These are phyloP conservation scores for Cardiospermum halicacabum DNA, from an alignment of 345 rosid species.

Conservation along the genomic window DNA sequence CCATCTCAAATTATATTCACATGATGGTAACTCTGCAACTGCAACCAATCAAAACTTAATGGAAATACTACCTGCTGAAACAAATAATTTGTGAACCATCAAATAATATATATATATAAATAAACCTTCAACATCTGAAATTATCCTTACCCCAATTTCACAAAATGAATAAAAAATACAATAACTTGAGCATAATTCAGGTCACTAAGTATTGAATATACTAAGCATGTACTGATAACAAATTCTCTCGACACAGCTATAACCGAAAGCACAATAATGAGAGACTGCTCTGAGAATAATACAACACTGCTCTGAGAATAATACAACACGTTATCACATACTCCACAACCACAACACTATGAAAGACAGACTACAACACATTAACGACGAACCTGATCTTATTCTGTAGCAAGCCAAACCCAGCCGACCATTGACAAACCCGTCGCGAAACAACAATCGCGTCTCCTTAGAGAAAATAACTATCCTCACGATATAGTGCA, in stretches of 20 bases:
- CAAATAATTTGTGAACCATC: too few species aligned
- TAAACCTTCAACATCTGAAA: too few species aligned
- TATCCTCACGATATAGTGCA: background rate
- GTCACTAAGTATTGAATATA: background rate
- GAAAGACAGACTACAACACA: background rate
- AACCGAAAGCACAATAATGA: background rate
- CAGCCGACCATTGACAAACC: background rate
- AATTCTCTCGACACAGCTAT: background rate
- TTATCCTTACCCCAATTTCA: background rate
- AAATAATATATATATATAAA: too few species aligned
- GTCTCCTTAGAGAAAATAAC: conserved; percentile 3
- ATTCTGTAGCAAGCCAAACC: conserved; percentile 9
- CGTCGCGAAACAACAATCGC: background rate
- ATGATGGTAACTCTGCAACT: too few species aligned
- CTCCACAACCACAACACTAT: conserved; percentile 6
- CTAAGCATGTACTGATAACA: background rate
- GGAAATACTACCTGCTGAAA: too few species aligned
- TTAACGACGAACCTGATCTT: background rate
- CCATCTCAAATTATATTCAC: too few species aligned
- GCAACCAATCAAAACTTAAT: too few species aligned
- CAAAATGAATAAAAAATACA: conserved; percentile 7
- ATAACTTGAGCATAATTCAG: background rate
- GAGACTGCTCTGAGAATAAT: background rate
- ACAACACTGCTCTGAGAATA: conserved; percentile 10
- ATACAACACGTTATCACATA: conserved; percentile 7